Conservation (phyloP, 2,329 filamentous ascomycete species). For the Atkinsonella texensis region DNA sequence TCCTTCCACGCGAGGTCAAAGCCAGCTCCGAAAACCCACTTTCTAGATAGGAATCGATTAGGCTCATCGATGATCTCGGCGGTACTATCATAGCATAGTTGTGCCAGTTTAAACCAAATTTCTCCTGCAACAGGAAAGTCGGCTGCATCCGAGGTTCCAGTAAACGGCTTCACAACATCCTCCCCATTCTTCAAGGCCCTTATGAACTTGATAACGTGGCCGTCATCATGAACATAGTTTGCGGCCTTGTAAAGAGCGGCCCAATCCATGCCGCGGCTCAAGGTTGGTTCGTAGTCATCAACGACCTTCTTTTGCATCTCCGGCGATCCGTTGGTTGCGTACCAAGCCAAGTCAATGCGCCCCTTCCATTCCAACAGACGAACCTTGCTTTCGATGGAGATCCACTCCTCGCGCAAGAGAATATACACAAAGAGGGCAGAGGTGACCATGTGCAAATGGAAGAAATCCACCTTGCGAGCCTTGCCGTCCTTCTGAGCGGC, state of each 20-base stretch:
- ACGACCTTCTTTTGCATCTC: constrained; percentile 12
- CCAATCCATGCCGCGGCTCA: constrained; percentile 15
- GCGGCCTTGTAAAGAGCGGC: constrained; percentile 14
- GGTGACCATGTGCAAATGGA: constrained; percentile 26
- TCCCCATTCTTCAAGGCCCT: constrained; percentile 21
- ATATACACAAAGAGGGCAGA: constrained; percentile 20
- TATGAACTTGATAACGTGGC: constrained; percentile 23
- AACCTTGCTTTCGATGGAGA: constrained; percentile 28
- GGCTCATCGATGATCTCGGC: not conserved
- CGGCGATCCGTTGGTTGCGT: constrained; percentile 44
- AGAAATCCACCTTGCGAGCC: constrained; percentile 57
- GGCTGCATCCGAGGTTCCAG: not conserved
- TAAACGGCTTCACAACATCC: constrained; percentile 5
- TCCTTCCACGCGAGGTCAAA: not conserved
- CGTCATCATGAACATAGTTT: constrained; percentile 19
- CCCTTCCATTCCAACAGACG: constrained; percentile 39
- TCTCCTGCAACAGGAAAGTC: not conserved
- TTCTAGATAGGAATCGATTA: no score
- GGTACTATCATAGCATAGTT: not conserved
- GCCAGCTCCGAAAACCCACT: not conserved
- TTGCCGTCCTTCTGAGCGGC: constrained; percentile 37
- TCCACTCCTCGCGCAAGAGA: constrained; percentile 19
- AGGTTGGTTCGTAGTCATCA: constrained; percentile 7
- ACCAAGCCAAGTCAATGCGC: constrained; percentile 49
- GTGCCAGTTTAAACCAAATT: not conserved